Evolutionary conservation across 345 rosid species (phyloP), one percentile per base, ranked within the genome.

Genomic region (Citropsis articulata): DNA sequence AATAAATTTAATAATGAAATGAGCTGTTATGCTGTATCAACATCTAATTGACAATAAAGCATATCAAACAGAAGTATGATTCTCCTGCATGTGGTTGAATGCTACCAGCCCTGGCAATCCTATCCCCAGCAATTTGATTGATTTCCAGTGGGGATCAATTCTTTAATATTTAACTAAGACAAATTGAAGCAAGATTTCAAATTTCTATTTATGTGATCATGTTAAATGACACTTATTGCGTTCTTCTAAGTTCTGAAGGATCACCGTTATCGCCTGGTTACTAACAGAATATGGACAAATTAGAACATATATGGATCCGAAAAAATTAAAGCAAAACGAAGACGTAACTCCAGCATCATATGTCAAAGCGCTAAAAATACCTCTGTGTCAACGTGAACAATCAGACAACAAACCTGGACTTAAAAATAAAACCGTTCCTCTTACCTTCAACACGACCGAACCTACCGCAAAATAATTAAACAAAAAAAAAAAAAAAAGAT

Each of bases 1-100:
- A 42, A 82, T 82, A 9, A 81, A 74, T 40, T 56, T 78, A 78
- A 62, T 27, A 48, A 69, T 8, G 66, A 61, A 73, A 24, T 22
- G 33, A 83, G 60, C 27, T 64, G 69, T 38, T 69, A 0, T 25
- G 14, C 69, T 56, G 55, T 10, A 77, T 16, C 61, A 48, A 72
- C 56, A 61, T 22, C 50, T 14, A 5, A 76, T 18, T 28, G 35
- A 74, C 42, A 56, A 65, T 18, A 33, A 27, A 81, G 68, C 25
- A 64, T 28, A 66, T 36, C 69, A 24, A n/a, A 35, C 21, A 27
- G 31, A 48, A 28, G 28, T 66, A 69, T 56, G 9, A 40, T 33
- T 73, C 50, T n/a, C 27, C 50, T 24, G 67, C 72, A 78, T 2
- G 64, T 73, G 66, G 65, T 14, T 2, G 53, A 31, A 72, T 53